Percentiles rank a stretch among this genome's conserved stretches.
Conservation (phyloP, 2,329 filamentous ascomycete species). For the Sporothrix brunneoviolacea region DNA sequence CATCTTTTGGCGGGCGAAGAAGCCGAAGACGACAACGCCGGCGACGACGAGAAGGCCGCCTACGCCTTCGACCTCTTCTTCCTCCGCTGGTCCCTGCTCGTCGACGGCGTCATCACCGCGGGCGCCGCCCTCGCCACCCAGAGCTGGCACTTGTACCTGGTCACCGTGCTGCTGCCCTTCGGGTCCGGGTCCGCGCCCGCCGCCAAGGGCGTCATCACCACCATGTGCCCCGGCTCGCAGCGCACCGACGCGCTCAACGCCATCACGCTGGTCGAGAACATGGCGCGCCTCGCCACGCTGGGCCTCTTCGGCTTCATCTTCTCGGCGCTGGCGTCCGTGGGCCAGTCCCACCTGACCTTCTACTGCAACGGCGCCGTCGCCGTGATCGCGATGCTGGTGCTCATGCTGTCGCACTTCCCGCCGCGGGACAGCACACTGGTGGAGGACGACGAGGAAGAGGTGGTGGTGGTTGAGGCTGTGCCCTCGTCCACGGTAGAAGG, state of each 20-base stretch:
- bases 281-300: constrained; percentile 56
- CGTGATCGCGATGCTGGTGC: constrained; percentile 36
- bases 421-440: constrained; percentile 31
- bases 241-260: constrained; percentile 61
- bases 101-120: constrained; percentile 59
- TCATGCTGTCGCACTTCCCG: constrained; percentile 38
- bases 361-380: constrained; percentile 58
- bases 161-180: constrained; percentile 58
- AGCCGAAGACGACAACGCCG: not conserved
- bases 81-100: constrained; percentile 56
- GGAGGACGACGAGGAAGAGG: constrained; percentile 11
- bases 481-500: no score
- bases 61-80: constrained; percentile 62
- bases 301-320: constrained; percentile 63
- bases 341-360: constrained; percentile 57
- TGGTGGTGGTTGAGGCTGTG: no score
- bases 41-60: constrained; percentile 33
- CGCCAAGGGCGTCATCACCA: constrained; percentile 66
- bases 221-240: constrained; percentile 58
- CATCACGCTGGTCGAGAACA: constrained; percentile 63
- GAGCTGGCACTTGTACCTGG: constrained; percentile 63
- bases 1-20: constrained; percentile 10
- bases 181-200: constrained; percentile 63
- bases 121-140: constrained; percentile 54
- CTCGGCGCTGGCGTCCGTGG: constrained; percentile 53